Percentiles rank a stretch among this genome's conserved stretches.
phyloP scores from a whole-genome alignment of 2,329 filamentous ascomycete genomes.

The Colletotrichum endophyticum region DNA sequence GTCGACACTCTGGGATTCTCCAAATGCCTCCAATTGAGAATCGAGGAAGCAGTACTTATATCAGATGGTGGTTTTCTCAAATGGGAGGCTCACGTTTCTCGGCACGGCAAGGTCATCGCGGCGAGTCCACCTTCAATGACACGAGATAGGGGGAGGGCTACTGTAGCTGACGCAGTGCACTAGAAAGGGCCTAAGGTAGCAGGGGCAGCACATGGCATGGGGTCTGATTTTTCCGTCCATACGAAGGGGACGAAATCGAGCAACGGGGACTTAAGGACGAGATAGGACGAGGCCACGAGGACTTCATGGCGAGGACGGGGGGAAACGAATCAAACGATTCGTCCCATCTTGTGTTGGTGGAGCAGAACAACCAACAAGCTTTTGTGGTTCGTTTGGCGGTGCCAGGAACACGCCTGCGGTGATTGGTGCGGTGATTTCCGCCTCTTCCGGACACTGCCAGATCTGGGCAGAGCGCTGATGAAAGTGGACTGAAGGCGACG shows the following conservation, averaged over 20 bases:
- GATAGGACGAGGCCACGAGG: background rate
- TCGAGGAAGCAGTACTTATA: conserved; percentile 13
- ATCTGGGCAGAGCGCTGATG: background rate
- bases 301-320: background rate
- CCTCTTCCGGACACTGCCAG: background rate
- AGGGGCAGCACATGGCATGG: background rate
- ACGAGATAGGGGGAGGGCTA: background rate
- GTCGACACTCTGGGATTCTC: background rate
- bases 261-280: background rate
- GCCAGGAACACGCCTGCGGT: background rate
- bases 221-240: conserved; percentile 12
- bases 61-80: background rate
- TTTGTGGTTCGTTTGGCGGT: background rate
- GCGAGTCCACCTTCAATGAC: background rate
- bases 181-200: background rate
- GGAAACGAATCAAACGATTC: background rate
- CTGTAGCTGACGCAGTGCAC: background rate
- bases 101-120: background rate
- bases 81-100: background rate
- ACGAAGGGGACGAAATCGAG: background rate
- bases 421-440: background rate
- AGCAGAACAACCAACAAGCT: background rate
- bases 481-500: background rate
- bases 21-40: background rate
- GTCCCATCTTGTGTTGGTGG: background rate